Base-by-base conservation (phyloP, 768 basidiomycete genomes). In the Coprinellus micaceus region DNA sequence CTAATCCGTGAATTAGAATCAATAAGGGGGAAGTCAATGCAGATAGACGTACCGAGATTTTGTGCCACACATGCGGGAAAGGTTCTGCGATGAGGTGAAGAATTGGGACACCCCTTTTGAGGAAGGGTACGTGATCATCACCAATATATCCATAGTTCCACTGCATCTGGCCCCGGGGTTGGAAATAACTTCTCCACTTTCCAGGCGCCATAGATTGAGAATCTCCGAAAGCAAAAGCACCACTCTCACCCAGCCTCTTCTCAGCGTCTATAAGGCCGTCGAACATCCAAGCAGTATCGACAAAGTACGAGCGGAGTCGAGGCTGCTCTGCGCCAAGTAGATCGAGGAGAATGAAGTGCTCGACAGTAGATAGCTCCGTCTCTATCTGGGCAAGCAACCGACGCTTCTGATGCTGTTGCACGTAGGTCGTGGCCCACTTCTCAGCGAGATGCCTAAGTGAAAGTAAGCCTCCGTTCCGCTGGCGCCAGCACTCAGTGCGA, bases 81-180 rank as follows among this genome's bases (percentile, higher is more conserved):
- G 91, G 94, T 46, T 83, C 82, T 2, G 95, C 72, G 53, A 98
- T 98, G 45, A 98, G 68, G 69, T 99, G 97, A 61, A 99, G 72
- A 51, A 98, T 74, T 59, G 84, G 90, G 15, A 98, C 94, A 2
- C 97, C 97, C 59, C 76, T 73, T 36, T 75, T 71, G 49, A 96
- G 64, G 75, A 99, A 98, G 22, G 97, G 97, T 40, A 93, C 69
- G 63, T 99, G 97, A 71, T 99, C 97, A 69, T 99, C 97, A 39
- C 83, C 91, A 58, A 96, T 86, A 62, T 84, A 81, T 2, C 83
- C 84, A 19, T 71, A 66, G 58, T 77, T 79, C 33, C 66, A 59
- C 22, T 74, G 71, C 17, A 56, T 63, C 1, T 66, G 67, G 1
- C 61, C 64, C 47, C 89, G 79, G 40, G 80, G 73, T 22, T 72